phyloP scores from a whole-genome alignment of 148 eudicot genomes.

The Gaultheria prostrata region DNA sequence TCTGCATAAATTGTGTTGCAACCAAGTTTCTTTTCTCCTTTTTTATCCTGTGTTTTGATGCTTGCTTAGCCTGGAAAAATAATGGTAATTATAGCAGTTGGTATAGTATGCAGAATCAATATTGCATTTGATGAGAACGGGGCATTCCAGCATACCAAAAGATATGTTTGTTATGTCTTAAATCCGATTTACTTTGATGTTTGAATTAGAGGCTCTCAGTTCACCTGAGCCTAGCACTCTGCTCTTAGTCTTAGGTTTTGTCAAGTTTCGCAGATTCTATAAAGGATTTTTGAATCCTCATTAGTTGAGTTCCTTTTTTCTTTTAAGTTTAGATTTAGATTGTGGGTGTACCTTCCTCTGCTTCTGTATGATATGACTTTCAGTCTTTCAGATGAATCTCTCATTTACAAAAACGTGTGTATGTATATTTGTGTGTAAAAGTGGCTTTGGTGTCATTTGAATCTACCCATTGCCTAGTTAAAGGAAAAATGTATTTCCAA shows the following conservation, averaged over 20 bases:
- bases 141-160: background rate
- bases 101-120: background rate
- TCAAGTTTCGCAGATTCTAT: background rate
- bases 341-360: background rate
- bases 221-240: background rate
- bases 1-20: background rate
- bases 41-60: background rate
- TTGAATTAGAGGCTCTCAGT: background rate
- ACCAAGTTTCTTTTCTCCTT: background rate
- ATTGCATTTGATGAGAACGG: background rate
- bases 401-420: background rate
- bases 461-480: background rate
- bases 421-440: background rate
- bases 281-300: background rate
- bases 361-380: background rate
- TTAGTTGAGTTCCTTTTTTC: background rate
- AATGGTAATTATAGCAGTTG: background rate
- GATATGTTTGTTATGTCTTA: background rate
- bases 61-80: background rate
- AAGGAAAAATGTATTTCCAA: background rate
- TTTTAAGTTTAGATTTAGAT: background rate
- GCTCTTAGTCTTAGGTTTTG: background rate
- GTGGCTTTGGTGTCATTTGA: background rate
- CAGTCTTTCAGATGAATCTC: background rate
- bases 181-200: background rate